phyloP scores from a whole-genome alignment of 192 early-diverging fungal genomes.

The Backusella luteola region DNA sequence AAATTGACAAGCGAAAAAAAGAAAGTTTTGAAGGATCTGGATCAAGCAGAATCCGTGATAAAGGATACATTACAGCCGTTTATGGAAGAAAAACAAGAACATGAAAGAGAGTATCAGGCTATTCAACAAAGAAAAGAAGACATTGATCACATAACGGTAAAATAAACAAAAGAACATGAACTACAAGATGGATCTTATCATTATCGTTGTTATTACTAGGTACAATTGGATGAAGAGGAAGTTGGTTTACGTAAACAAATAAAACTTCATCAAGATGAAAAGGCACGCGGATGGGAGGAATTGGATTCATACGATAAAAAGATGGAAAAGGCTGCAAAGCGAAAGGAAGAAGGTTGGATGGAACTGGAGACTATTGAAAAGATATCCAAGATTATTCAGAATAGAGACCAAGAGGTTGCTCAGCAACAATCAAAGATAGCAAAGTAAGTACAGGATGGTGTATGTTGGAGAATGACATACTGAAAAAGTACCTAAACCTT shows the following conservation, averaged over 20 bases:
- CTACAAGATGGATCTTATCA: not conserved
- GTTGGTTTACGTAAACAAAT: not conserved
- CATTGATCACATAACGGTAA: not conserved
- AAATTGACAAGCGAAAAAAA: not conserved
- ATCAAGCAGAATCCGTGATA: not conserved
- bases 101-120: not conserved
- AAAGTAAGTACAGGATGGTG: not conserved
- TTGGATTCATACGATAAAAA: not conserved
- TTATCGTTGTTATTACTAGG: not conserved
- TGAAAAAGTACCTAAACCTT: no score
- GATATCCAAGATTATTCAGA: not conserved
- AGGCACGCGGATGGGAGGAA: not conserved
- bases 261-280: constrained; percentile 12
- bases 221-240: constrained; percentile 5
- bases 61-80: constrained; percentile 1
- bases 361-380: no score
- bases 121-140: constrained; percentile 1
- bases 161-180: not conserved
- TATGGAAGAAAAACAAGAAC: constrained; percentile 8
- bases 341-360: not conserved
- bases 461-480: not conserved
- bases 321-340: not conserved
- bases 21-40: not conserved
- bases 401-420: not conserved
- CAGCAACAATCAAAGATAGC: not conserved